Evolutionary conservation across 352 stramenopile genomes (phyloP).

Genomic region (Globisporangium recalcitrans): DNA sequence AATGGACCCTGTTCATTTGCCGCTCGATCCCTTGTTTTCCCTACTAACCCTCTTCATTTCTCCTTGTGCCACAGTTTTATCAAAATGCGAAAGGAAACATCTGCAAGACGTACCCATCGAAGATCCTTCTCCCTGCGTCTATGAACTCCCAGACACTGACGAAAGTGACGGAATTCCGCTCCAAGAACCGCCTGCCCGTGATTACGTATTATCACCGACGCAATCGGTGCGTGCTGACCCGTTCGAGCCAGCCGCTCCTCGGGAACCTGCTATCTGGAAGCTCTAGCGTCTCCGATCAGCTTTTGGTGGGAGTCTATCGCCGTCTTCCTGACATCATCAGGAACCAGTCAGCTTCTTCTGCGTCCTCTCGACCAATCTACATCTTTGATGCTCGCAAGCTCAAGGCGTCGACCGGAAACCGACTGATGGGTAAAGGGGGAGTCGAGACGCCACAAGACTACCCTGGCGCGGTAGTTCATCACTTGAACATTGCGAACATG

Average conservation of each 20-base stretch:
- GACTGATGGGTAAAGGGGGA: conserved; percentile 87
- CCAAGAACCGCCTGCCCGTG: conserved; percentile 82
- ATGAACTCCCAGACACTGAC: conserved; percentile 62
- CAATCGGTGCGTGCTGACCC: conserved; percentile 75
- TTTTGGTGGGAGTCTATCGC: conserved; percentile 66
- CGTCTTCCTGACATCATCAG: conserved; percentile 79
- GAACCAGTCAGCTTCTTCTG: conserved; percentile 58
- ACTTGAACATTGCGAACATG: conserved; percentile 92
- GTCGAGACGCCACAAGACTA: conserved; percentile 87
- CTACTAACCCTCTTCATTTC: not conserved
- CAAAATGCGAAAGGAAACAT: conserved; percentile 78
- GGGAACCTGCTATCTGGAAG: conserved; percentile 66
- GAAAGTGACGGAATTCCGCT: conserved; percentile 77
- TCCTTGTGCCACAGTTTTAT: conserved; percentile 41
- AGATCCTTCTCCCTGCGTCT: conserved; percentile 65
- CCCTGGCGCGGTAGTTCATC: conserved; percentile 65
- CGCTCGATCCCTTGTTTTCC: not conserved
- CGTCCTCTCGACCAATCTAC: conserved; percentile 69
- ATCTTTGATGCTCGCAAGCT: conserved; percentile 90
- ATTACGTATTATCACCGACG: conserved; percentile 82
- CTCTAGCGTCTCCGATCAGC: conserved; percentile 72
- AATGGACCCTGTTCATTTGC: not conserved
- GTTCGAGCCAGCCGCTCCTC: conserved; percentile 77
- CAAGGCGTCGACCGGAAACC: conserved; percentile 87
- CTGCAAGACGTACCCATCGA: conserved; percentile 78